Base-by-base conservation (phyloP, 352 stramenopile genomes). In the Globisporangium megalacanthum region DNA sequence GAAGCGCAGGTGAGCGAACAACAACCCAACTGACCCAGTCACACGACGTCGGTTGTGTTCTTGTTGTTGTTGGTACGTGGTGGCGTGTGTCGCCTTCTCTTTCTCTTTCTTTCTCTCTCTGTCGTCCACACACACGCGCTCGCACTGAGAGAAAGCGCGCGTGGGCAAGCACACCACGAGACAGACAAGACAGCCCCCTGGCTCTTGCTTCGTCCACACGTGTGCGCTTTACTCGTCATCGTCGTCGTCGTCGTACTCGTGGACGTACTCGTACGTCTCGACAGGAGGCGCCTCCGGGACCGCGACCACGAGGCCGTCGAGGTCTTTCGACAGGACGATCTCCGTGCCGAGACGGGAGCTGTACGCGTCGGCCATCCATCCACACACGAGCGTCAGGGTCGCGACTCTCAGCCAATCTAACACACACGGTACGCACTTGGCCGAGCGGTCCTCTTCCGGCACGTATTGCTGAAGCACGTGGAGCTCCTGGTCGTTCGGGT, bases 231-330 rank as follows among this genome's bases (percentile, higher is more conserved):
- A 49, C 52, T 68, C 42, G 39, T 86, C 57, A 42, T 88, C 70
- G 69, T 29, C 25, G 52, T 93, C 80, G 61, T 94, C 83, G 31
- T 95, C 86, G 66, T 87, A 95, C 70, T 93, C 75, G 65, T 95
- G 85, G 35, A 77, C 70, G 70, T 95, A 95, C 66, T 75, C 52
- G 69, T 89, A 95, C 37, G 74, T 90, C 65, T 94, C 84, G 42
- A 94, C 77, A 25, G 84, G 86, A 35, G 83, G 80, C 37, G 79
- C 79, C 68, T 95, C 86, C 5, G 86, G 86, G 56, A 95, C 86
- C 20, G 83, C 84, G 61, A 95, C 82, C 29, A 95, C 84, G 42
- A 95, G 71, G n/a, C 86, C 86, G 65, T 95, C 76, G 62, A 95
- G 74, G 52, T 84, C 78, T 69, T 94, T 91, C 52, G 77, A 70